Conservation (phyloP, 1,284 basidiomycete species). For the Ganoderma multipileum region DNA sequence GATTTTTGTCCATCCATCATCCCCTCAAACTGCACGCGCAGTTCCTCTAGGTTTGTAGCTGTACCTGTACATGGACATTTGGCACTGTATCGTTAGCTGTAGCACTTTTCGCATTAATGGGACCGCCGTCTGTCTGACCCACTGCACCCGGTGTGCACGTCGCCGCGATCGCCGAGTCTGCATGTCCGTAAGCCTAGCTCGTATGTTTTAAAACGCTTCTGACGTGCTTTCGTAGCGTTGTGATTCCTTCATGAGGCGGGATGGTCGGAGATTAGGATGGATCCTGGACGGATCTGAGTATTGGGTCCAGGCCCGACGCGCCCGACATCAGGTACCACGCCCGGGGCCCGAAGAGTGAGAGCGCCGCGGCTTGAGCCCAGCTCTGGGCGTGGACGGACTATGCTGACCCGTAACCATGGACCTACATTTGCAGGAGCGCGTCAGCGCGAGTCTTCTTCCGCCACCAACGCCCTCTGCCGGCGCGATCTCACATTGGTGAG, state of each 20-base stretch:
- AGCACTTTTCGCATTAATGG: conserved; percentile 19
- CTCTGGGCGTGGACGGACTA: too few species aligned
- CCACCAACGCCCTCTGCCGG: neutral
- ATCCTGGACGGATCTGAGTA: neutral
- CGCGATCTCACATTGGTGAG: conserved; percentile 7
- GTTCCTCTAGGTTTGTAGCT: conserved; percentile 14
- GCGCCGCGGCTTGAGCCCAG: neutral
- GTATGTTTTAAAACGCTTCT: neutral
- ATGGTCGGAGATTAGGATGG: neutral
- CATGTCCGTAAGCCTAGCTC: neutral
- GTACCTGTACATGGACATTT: conserved; percentile 15
- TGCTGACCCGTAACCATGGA: neutral
- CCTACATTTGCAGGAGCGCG: neutral
- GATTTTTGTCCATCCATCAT: neutral
- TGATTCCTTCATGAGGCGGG: neutral
- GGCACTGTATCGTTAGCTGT: conserved; percentile 29
- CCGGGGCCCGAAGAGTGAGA: neutral
- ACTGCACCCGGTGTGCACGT: neutral
- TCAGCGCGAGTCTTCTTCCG: neutral
- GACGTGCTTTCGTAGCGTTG: neutral
- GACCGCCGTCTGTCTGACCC: neutral
- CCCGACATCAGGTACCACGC: neutral
- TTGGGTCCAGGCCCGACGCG: neutral
- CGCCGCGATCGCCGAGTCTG: neutral
- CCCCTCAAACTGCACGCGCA: conserved; percentile 15